Base-by-base conservation (phyloP, 768 basidiomycete genomes). In the Baorangia bicolor region DNA sequence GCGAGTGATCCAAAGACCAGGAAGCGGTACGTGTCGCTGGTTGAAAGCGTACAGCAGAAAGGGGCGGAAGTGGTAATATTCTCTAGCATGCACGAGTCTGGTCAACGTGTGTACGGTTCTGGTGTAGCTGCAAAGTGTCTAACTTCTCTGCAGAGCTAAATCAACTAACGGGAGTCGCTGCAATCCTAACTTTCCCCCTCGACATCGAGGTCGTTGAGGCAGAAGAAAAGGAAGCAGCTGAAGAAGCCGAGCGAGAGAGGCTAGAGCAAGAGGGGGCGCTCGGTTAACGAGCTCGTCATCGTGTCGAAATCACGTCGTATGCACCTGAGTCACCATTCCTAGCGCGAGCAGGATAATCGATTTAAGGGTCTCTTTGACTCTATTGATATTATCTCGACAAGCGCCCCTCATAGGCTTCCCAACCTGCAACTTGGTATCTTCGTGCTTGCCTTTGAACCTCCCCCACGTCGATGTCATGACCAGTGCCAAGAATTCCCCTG, bases 61-160 rank as follows among this genome's bases (percentile, higher is more conserved):
- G 93, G 94, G 25, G 96, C 87, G 25, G 95, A 98, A 67, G 94
- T 94, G 6, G 78, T 98, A 20, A 94, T 98, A 60, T 99, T 98
- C 73, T 98, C 96, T 5, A 98, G 94, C 65, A 98, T 99, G 97
- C 97, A 99, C 68, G 97, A 99, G 74, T 93, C 92, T 21, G 97
- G 97, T 14, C 94, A 98, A 80, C 95, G 94, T 96, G 67, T 66
- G 91, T 77, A 37, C 40, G 27, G 39, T 53, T 25, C 18, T 49
- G 7, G 12, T 34, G 33, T 8, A n/a, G 10, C 20, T n/a, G 21
- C 1, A 11, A 34, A 37, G 53, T 6, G 44, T 53, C 51, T 62
- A 39, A 49, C 35, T 13, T 25, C 49, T 31, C 13, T 53, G 18
- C 71, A 97, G 97, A 99, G 69, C 78, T 99, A n/a, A 97, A 98